phyloP scores from a whole-genome alignment of 2,329 filamentous ascomycete species.

The Hirsutella minnesotensis region DNA sequence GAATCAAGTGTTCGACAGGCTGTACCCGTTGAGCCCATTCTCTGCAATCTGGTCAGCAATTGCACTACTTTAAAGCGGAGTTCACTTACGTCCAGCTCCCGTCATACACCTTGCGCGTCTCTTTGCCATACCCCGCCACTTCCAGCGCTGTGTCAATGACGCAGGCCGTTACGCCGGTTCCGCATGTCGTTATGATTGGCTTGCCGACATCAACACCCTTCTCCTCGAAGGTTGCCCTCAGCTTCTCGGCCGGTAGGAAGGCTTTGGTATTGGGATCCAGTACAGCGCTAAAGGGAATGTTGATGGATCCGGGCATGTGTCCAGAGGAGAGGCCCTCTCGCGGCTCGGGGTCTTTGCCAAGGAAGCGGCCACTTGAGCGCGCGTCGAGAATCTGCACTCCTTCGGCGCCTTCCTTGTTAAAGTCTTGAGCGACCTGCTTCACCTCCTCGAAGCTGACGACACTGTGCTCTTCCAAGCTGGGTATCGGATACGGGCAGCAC shows the following conservation, averaged over 20 bases:
- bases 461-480: conserved; percentile 46
- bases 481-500: conserved; percentile 53
- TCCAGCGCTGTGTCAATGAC: conserved; percentile 79
- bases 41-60: conserved; percentile 25
- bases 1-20: conserved; percentile 49
- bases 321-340: conserved; percentile 76
- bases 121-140: conserved; percentile 62
- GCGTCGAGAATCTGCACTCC: conserved; percentile 86
- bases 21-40: conserved; percentile 58
- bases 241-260: conserved; percentile 57
- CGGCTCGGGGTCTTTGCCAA: conserved; percentile 75
- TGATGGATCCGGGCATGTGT: conserved; percentile 82
- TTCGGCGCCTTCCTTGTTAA: conserved; percentile 72
- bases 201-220: conserved; percentile 69
- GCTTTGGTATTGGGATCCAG: conserved; percentile 77
- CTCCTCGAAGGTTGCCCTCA: conserved; percentile 65
- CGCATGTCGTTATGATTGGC: conserved; percentile 80
- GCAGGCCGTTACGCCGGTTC: conserved; percentile 87
- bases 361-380: conserved; percentile 66
- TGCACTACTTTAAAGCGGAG: background rate
- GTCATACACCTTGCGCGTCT: conserved; percentile 72
- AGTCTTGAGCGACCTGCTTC: conserved; percentile 60
- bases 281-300: conserved; percentile 66
- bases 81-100: conserved; percentile 88
- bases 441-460: conserved; percentile 78